Percentiles rank a stretch among this genome's conserved stretches.
phyloP scores from a whole-genome alignment of 2,329 filamentous ascomycete genomes.

The Calonectria fujianensis region DNA sequence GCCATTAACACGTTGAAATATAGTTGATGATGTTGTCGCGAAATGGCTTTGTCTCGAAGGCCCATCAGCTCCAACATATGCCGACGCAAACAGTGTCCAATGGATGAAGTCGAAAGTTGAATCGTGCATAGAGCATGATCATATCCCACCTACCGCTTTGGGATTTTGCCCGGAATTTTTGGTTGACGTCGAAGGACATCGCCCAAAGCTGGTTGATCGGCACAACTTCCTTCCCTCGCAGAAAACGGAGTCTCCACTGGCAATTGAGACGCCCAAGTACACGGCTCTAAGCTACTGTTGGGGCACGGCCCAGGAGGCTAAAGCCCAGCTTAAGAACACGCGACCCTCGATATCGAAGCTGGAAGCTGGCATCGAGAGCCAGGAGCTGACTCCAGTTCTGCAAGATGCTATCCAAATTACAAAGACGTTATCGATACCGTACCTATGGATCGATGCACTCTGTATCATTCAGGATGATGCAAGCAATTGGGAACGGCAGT shows the following conservation, averaged over 20 bases:
- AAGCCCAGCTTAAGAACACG: not conserved
- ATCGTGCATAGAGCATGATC: not conserved
- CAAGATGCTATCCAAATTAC: not conserved
- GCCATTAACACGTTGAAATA: not conserved
- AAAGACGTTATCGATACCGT: not conserved
- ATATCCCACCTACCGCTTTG: not conserved
- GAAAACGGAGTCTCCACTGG: not conserved
- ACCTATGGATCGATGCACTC: not conserved
- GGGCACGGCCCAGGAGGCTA: not conserved
- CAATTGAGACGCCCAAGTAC: not conserved
- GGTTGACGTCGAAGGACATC: not conserved
- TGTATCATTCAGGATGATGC: not conserved
- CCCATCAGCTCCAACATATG: not conserved
- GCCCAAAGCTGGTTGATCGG: not conserved
- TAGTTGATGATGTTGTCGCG: not conserved
- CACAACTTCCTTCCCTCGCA: too few relatives aligned
- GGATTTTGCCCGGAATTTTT: not conserved
- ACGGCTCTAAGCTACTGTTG: not conserved
- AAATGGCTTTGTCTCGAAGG: not conserved
- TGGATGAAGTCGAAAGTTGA: not conserved
- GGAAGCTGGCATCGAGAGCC: not conserved
- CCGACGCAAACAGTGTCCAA: not conserved
- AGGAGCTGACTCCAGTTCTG: not conserved
- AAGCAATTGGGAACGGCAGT: not conserved
- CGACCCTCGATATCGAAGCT: not conserved